phyloP scores from a whole-genome alignment of 768 basidiomycete species.

The Collybia sordida region DNA sequence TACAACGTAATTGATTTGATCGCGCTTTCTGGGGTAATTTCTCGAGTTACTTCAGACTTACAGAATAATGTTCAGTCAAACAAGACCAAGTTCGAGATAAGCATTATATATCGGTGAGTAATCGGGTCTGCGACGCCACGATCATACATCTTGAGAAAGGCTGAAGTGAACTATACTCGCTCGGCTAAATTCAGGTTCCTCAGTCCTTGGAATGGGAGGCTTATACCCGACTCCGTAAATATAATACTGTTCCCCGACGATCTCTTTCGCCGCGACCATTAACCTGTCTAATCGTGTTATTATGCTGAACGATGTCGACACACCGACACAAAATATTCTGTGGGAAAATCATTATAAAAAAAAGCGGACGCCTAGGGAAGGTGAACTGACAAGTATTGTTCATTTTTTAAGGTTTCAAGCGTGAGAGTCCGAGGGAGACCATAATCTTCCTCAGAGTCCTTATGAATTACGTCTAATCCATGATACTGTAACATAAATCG shows the following conservation, averaged over 20 bases:
- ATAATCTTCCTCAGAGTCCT: conserved; percentile 72
- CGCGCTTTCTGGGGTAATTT: no score
- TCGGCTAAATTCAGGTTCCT: no score
- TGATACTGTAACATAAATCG: conserved; percentile 48
- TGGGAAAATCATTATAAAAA: background rate
- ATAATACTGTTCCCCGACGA: conserved; percentile 86
- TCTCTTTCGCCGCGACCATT: conserved; percentile 81
- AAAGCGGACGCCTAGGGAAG: background rate
- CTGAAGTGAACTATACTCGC: no score
- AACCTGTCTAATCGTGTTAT: conserved; percentile 73
- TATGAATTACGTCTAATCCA: conserved; percentile 66
- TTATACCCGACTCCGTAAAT: conserved; percentile 62
- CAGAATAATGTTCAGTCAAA: no score
- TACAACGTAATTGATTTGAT: no score
- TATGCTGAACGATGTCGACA: conserved; percentile 66
- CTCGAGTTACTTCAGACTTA: no score
- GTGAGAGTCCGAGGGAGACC: conserved; percentile 73
- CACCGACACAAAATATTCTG: conserved; percentile 72
- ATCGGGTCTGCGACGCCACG: no score
- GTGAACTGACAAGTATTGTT: conserved; percentile 71
- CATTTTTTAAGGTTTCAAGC: conserved; percentile 68
- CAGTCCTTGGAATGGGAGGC: no score
- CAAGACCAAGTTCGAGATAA: no score
- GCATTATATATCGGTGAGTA: no score
- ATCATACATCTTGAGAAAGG: no score